Base-by-base conservation (phyloP, 78 protist genomes). In the Dictyostelium citrinum region DNA sequence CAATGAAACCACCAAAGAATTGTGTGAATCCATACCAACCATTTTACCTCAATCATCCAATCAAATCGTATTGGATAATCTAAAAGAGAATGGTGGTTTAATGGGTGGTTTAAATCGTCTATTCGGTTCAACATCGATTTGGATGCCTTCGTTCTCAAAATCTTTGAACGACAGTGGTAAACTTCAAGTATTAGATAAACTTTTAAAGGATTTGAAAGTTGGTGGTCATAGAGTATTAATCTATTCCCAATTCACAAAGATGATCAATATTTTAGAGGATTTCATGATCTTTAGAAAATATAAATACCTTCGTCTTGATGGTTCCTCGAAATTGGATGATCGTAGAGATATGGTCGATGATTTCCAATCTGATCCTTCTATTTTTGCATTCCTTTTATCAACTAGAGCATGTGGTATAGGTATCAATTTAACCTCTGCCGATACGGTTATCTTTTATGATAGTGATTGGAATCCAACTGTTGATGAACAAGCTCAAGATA, bases 371-470 rank as follows among this genome's bases (percentile, higher is more conserved):
- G 79, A 75, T 81, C 82, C 35, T 17, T 55, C 90, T 4, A 93
- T 92, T 10, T 98, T 97, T n/a, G 95, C 74, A 17, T 98, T 98
- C 81, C 83, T 99, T 31, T 91, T 99, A 31, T 80, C 96, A 22
- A 99, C 99, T 4, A 88, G 99, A 29, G 99, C 99, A 0, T 99
- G 99, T 46, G 99, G 99, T 60, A 96, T 98, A 5, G 99, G 99
- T n/a, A 98, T 99, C 90, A 98, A 97, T 81, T 85, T 99, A 31
- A 98, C 99, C 2, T 82, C 99, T 1, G 99, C 99, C 2, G 99
- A 99, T 96, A 98, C 99, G 0, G 99, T 99, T 11, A 97, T 99
- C 90, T 90, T 99, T 60, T 98, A 91, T 35, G 99, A 99, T 83
- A 77, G 92, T 29, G 99, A 98, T 75, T 99, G 99, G 99, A 99